Evolutionary conservation across 805 yeast genomes (phyloP), one percentile per base, ranked within the genome.

Genomic region (Blastobotrys terrestris): DNA sequence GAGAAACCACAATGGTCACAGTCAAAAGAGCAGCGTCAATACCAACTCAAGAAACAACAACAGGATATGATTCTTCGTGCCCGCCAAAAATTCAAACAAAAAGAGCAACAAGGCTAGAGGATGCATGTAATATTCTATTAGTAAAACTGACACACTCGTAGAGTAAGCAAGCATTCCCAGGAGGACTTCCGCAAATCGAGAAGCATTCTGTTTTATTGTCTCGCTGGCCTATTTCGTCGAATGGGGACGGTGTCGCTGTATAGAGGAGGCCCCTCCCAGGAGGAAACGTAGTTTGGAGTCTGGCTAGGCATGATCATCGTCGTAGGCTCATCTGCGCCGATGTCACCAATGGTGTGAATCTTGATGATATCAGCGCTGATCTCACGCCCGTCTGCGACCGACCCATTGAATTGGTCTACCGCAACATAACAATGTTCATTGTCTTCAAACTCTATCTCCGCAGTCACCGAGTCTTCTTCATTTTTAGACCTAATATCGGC

Each of bases 11-110:
- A 67, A 46, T 73, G 84, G 84, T 63, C 73, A 54, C 61, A 65
- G 56, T 63, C 71, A 39, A 70, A 75, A 39, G 72, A 69, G 46
- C 73, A 70, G 55, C 73, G 82, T 52, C 73, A 74, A 48, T 63
- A 62, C 49, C 69, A 69, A 35, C 69, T 81, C 50, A 73, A 73
- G 44, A 71, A 71, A 51, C 80, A 77, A 66, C 78, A 77, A 51
- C 74, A 76, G 52, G 77, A 77, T 48, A 76, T 85, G 83, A 75
- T 85, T 43, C 64, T 79, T 63, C 72, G 75, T 52, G 88, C 90
- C 1, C 77, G 90, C 58, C 68, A 73, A 58, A 77, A 84, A 63
- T 71, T 88, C 66, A 44, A 52, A 16, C 40, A 41, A 39, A 44
- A 55, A 46, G 53, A 51, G 21, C 39, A 26, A 13, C 13, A 45